Conservation (phyloP, 176 grass and related monocot species). For the Triticum dicoccoides region DNA sequence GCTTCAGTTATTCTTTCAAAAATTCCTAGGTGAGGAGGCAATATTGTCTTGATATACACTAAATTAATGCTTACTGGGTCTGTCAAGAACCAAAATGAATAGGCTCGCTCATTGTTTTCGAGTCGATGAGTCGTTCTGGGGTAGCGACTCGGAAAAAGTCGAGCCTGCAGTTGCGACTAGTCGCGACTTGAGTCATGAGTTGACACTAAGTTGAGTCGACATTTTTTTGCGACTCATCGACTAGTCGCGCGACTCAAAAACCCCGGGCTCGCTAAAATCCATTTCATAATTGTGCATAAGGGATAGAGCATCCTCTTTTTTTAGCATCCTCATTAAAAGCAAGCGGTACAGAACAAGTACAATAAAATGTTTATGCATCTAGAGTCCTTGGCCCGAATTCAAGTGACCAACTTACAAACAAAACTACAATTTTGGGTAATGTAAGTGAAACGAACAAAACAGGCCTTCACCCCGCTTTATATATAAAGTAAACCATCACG, state of each 20-base stretch:
- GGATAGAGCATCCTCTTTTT: background rate
- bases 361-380: background rate
- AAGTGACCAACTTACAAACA: background rate
- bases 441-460: too few relatives aligned
- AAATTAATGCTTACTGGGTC: background rate
- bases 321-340: background rate
- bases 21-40: background rate
- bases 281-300: background rate
- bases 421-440: background rate
- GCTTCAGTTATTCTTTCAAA: background rate
- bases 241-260: too few relatives aligned
- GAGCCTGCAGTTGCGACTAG: too few relatives aligned
- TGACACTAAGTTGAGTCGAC: too few relatives aligned
- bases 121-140: too few relatives aligned
- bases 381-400: background rate
- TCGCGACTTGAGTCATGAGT: too few relatives aligned
- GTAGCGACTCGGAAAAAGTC: too few relatives aligned
- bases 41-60: background rate
- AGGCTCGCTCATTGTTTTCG: background rate
- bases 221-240: too few relatives aligned
- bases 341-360: background rate
- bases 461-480: too few relatives aligned
- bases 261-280: background rate
- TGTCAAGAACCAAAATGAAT: background rate
- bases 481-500: too few relatives aligned